Evolutionary conservation across 2,329 filamentous ascomycete species (phyloP).

Genomic region (Colletotrichum sp.): DNA sequence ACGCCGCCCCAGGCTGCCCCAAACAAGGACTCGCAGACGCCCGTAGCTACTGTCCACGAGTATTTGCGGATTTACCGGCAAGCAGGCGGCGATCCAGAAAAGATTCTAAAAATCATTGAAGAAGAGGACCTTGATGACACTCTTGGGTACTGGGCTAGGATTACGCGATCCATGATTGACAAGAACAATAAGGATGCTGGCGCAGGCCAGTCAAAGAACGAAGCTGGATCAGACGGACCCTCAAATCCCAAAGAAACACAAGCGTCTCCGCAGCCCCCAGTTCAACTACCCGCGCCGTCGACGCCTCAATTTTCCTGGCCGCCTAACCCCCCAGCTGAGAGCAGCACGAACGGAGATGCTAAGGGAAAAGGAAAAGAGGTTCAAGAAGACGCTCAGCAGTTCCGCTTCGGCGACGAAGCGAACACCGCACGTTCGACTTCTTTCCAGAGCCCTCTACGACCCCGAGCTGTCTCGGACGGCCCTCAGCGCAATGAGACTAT

Average conservation of each 20-base stretch:
- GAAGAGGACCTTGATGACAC: conserved; percentile 64
- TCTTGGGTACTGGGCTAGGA: conserved; percentile 63
- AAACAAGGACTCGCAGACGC: neutral
- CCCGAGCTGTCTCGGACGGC: conserved; percentile 63
- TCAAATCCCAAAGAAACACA: neutral
- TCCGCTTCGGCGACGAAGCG: neutral
- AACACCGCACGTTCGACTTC: neutral
- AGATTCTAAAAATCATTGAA: conserved; percentile 65
- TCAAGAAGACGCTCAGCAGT: neutral
- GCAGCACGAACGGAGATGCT: neutral
- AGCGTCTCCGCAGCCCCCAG: neutral
- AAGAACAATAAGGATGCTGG: conserved; percentile 17
- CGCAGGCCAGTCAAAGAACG: neutral
- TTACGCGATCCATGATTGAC: conserved; percentile 41
- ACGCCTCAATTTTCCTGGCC: conserved; percentile 23
- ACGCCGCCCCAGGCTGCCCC: neutral
- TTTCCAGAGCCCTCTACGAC: conserved; percentile 37
- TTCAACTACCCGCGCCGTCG: conserved; percentile 19
- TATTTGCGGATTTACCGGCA: conserved; percentile 63
- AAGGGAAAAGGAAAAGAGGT: conserved; percentile 26
- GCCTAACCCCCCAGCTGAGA: neutral
- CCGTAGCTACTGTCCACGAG: conserved; percentile 40
- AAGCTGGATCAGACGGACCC: neutral
- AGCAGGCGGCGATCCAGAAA: conserved; percentile 63
- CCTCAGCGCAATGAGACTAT: conserved; percentile 47